phyloP scores from a whole-genome alignment of 2,329 filamentous ascomycete species.

The Aspergillus ibericus region DNA sequence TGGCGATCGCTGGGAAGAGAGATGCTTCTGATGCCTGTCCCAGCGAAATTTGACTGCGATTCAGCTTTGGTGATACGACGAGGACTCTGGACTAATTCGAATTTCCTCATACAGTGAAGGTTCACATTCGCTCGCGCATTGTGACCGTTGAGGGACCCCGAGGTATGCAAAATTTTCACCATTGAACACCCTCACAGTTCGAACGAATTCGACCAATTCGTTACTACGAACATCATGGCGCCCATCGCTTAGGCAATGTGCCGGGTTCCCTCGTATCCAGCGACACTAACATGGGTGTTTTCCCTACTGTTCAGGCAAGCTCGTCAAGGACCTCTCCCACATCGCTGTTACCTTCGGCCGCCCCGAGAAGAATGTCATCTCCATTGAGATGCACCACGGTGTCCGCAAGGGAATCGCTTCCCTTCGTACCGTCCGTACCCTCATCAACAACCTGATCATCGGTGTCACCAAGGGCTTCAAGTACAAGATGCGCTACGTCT shows the following conservation, averaged over 20 bases:
- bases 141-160: slow-evolving; percentile 97
- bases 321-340: slow-evolving; percentile 94
- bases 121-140: slow-evolving; percentile 93
- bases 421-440: slow-evolving; percentile 93
- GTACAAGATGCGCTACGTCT: slow-evolving; percentile 99
- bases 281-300: slow-evolving; percentile 23
- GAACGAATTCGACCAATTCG: background rate
- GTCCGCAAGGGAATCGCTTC: slow-evolving; percentile 96
- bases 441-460: slow-evolving; percentile 98
- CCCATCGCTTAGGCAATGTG: background rate
- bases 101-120: slow-evolving; percentile 71
- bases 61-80: slow-evolving; percentile 1
- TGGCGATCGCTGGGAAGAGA: background rate
- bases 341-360: slow-evolving; percentile 93
- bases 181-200: background rate
- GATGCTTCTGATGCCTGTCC: slow-evolving; percentile 8
- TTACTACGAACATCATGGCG: background rate
- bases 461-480: slow-evolving; percentile 99
- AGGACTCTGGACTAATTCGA: slow-evolving; percentile 27
- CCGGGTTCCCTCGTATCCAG: background rate
- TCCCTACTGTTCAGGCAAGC: slow-evolving; percentile 66
- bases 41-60: background rate
- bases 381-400: slow-evolving; percentile 98
- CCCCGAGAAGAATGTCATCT: slow-evolving; percentile 81
- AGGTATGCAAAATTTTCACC: slow-evolving; percentile 57